These are phyloP conservation scores for Saccharomyces pastorianus DNA, from an alignment of 1,139 yeast species.

Conservation along the genomic window DNA sequence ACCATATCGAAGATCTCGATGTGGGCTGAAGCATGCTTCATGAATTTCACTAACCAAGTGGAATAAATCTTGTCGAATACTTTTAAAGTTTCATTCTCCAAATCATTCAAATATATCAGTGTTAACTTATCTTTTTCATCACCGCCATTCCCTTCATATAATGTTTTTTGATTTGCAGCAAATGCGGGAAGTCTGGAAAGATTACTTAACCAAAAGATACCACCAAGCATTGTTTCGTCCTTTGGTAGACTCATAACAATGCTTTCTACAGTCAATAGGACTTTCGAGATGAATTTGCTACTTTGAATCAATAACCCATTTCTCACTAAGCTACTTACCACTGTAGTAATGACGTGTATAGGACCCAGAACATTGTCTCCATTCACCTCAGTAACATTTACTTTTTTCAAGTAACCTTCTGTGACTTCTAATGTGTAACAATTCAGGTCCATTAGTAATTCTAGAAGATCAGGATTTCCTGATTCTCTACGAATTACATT, in stretches of 20 bases:
- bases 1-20: neutral
- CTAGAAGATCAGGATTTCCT: neutral
- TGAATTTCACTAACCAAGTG: neutral
- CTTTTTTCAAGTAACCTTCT: constrained; percentile 72
- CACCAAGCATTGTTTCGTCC: constrained; percentile 79
- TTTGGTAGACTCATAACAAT: constrained; percentile 61
- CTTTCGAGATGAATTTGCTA: neutral
- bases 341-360: constrained; percentile 80
- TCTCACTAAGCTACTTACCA: constrained; percentile 53
- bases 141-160: constrained; percentile 53
- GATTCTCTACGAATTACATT: neutral
- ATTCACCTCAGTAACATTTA: constrained; percentile 77
- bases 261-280: constrained; percentile 53
- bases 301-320: constrained; percentile 1
- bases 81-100: neutral
- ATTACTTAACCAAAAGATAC: constrained; percentile 95
- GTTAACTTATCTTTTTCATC: neutral
- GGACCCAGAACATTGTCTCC: constrained; percentile 90
- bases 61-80: neutral
- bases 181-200: constrained; percentile 90
- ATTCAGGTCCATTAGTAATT: constrained; percentile 36
- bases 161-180: constrained; percentile 34
- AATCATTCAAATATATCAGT: neutral
- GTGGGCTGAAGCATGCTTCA: neutral
- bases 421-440: constrained; percentile 71